phyloP scores from a whole-genome alignment of 176 grass and related monocot species.

The Musa itinerans region DNA sequence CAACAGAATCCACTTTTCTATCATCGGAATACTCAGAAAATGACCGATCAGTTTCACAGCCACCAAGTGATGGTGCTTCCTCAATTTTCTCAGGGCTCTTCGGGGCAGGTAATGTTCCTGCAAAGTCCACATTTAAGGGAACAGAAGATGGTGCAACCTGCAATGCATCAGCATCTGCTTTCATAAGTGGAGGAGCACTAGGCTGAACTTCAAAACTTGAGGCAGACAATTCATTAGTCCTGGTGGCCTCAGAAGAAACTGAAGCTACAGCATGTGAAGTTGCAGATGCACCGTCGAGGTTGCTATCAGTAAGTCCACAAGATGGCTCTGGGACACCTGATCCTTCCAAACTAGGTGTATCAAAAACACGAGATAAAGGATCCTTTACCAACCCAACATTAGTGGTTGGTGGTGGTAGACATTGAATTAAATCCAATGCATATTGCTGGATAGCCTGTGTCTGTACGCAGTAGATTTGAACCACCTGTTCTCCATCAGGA shows the following conservation, averaged over 20 bases:
- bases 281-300: slow-evolving; percentile 23
- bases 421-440: slow-evolving; percentile 72
- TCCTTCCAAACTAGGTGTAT: slow-evolving; percentile 28
- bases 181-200: slow-evolving; percentile 28
- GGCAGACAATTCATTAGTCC: slow-evolving; percentile 29
- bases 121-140: slow-evolving; percentile 34
- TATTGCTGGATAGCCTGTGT: slow-evolving; percentile 98
- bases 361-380: slow-evolving; percentile 34
- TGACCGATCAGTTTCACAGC: slow-evolving; percentile 36
- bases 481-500: slow-evolving; percentile 54
- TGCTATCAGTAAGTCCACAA: slow-evolving; percentile 17
- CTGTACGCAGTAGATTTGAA: slow-evolving; percentile 93
- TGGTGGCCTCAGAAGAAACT: slow-evolving; percentile 23
- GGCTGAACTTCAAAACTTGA: slow-evolving; percentile 39
- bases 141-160: slow-evolving; percentile 24
- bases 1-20: slow-evolving; percentile 35
- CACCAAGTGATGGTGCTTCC: slow-evolving; percentile 32
- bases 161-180: slow-evolving; percentile 38
- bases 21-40: slow-evolving; percentile 37
- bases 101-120: slow-evolving; percentile 35
- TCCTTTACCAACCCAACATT: slow-evolving; percentile 40
- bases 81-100: slow-evolving; percentile 41
- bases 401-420: slow-evolving; percentile 53
- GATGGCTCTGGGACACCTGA: slow-evolving; percentile 17
- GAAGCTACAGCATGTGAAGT: slow-evolving; percentile 15